Evolutionary conservation across 495 filamentous ascomycete species (phyloP).

Genomic region (Xylaria acuta): DNA sequence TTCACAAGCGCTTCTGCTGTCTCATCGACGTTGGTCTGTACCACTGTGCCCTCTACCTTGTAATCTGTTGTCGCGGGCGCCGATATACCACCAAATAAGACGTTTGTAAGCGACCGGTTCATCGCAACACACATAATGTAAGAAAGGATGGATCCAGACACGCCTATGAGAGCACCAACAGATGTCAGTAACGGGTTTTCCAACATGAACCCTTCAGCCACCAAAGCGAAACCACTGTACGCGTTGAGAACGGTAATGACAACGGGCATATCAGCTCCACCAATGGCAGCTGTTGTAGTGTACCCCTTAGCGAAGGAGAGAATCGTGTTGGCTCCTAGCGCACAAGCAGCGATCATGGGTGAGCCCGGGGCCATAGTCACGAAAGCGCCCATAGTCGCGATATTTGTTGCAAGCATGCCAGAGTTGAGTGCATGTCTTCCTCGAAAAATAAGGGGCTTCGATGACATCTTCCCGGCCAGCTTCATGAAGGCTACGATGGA

Average conservation of each 20-base stretch:
- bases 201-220: slow-evolving; percentile 88
- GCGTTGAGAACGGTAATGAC: slow-evolving; percentile 87
- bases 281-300: slow-evolving; percentile 82
- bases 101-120: slow-evolving; percentile 81
- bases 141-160: slow-evolving; percentile 80
- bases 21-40: slow-evolving; percentile 75
- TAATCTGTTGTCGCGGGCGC: slow-evolving; percentile 64
- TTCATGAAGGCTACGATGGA: slow-evolving; percentile 84
- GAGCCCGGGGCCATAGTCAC: slow-evolving; percentile 75
- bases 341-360: slow-evolving; percentile 74
- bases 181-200: slow-evolving; percentile 79
- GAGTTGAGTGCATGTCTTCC: slow-evolving; percentile 75
- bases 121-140: slow-evolving; percentile 85
- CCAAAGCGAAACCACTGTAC: slow-evolving; percentile 82
- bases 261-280: slow-evolving; percentile 87
- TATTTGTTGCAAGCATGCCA: slow-evolving; percentile 70
- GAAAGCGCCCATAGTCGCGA: slow-evolving; percentile 80
- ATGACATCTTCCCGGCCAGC: slow-evolving; percentile 77
- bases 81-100: slow-evolving; percentile 79
- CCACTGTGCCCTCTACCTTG: slow-evolving; percentile 76
- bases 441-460: slow-evolving; percentile 68
- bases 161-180: slow-evolving; percentile 80
- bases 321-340: slow-evolving; percentile 71
- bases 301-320: slow-evolving; percentile 82
- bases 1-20: slow-evolving; percentile 71